These are phyloP conservation scores for Filosporella fistucella DNA, from an alignment of 495 filamentous ascomycete species.

Conservation along the genomic window DNA sequence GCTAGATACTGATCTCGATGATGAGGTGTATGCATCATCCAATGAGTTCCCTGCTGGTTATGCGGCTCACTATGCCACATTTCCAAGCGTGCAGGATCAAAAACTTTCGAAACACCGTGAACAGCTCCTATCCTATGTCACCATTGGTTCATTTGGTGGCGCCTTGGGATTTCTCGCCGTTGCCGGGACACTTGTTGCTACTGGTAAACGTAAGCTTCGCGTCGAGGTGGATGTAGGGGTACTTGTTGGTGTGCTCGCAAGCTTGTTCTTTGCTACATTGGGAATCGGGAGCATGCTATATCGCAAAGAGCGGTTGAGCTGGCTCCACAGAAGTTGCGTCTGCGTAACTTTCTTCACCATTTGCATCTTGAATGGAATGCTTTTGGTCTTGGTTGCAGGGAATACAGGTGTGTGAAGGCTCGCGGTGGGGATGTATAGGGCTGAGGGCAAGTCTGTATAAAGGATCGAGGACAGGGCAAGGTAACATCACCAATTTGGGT, in stretches of 20 bases:
- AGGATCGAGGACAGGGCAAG: too few species aligned
- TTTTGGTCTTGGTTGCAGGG: too few species aligned
- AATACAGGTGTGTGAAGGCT: too few species aligned
- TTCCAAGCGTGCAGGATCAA: constrained; percentile 37
- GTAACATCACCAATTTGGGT: too few species aligned
- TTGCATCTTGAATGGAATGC: constrained; percentile 44
- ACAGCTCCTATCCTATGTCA: constrained; percentile 37
- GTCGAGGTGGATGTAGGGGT: constrained; percentile 58
- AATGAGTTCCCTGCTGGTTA: constrained; percentile 36
- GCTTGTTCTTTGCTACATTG: constrained; percentile 48
- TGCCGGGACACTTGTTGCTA: constrained; percentile 45
- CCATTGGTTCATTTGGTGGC: constrained; percentile 36
- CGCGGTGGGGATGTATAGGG: too few species aligned
- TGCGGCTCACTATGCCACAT: constrained; percentile 35
- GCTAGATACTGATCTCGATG: constrained; percentile 19
- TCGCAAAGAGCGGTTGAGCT: constrained; percentile 34
- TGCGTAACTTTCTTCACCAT: constrained; percentile 38
- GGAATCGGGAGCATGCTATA: constrained; percentile 46
- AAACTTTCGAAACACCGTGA: constrained; percentile 37
- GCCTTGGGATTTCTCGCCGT: constrained; percentile 50
- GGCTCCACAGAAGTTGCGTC: constrained; percentile 36
- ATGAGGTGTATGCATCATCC: constrained; percentile 20
- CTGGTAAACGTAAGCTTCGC: constrained; percentile 46
- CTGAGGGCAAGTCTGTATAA: too few species aligned
- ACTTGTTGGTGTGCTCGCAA: constrained; percentile 50